Percentiles rank a stretch among this genome's conserved stretches.
These are phyloP conservation scores for Pseudocercospora fuligena DNA, from an alignment of 2,329 filamentous ascomycete species.

Conservation along the genomic window DNA sequence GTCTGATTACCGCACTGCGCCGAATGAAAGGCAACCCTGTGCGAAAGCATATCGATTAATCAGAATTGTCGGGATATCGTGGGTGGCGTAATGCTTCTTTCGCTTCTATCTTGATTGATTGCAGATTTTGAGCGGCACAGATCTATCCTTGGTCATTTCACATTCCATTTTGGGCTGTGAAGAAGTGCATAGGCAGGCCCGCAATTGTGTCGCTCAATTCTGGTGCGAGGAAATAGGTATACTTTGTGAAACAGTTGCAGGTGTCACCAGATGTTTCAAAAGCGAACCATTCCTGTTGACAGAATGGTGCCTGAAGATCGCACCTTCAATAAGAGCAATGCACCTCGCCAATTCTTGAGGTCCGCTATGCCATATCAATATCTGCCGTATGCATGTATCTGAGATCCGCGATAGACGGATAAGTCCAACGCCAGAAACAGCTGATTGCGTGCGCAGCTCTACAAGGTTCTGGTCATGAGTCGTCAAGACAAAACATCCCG, in stretches of 20 bases:
- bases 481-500: neutral
- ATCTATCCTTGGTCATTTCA: neutral
- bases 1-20: neutral
- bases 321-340: neutral
- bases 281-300: neutral
- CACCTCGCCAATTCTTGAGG: neutral
- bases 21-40: slow-evolving; percentile 3
- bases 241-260: slow-evolving; percentile 1
- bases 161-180: neutral
- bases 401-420: neutral
- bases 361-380: neutral
- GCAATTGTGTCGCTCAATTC: neutral
- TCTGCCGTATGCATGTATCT: neutral
- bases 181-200: neutral
- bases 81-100: slow-evolving; percentile 4
- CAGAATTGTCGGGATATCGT: slow-evolving; percentile 7
- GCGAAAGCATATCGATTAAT: slow-evolving; percentile 2
- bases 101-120: neutral
- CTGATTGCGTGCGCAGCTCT: neutral
- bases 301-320: neutral
- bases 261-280: neutral
- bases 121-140: neutral
- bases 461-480: neutral
- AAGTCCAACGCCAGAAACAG: neutral
- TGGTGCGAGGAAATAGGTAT: too few species aligned